Conservation (phyloP, 108 stramenopile species). For the Aurantiochytrium sp. region DNA sequence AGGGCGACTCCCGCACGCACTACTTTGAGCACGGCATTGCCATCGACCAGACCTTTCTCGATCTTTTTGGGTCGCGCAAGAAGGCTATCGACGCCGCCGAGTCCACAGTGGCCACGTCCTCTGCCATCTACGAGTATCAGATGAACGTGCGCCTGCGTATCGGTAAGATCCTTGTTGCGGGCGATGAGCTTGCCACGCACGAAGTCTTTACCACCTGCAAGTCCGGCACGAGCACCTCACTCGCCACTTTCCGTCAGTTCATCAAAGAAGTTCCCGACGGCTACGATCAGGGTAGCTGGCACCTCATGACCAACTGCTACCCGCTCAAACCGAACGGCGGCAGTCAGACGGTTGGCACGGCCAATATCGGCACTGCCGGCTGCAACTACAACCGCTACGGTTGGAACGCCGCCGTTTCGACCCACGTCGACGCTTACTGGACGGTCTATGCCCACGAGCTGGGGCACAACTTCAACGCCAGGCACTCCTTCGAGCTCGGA, state of each 20-base stretch:
- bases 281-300: not conserved
- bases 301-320: conserved; percentile 28
- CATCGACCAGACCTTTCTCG: not conserved
- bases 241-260: not conserved
- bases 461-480: not conserved
- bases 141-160: not conserved
- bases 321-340: not conserved
- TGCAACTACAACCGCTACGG: not conserved
- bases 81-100: not conserved
- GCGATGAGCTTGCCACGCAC: not conserved
- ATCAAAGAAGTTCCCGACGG: not conserved
- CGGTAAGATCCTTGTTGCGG: not conserved
- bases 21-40: not conserved
- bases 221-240: not conserved
- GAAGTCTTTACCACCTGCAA: not conserved
- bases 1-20: not conserved
- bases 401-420: not conserved
- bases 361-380: not conserved
- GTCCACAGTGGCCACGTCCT: not conserved
- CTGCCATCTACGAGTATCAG: not conserved
- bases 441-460: not conserved
- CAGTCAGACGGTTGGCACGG: not conserved
- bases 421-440: not conserved
- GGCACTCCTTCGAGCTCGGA: conserved; percentile 4
- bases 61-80: not conserved